A percentile compares a stretch with the other conserved stretches of the same genome.
Evolutionary conservation across 345 rosid species (phyloP).

Genomic region (Ailanthus altissimus): DNA sequence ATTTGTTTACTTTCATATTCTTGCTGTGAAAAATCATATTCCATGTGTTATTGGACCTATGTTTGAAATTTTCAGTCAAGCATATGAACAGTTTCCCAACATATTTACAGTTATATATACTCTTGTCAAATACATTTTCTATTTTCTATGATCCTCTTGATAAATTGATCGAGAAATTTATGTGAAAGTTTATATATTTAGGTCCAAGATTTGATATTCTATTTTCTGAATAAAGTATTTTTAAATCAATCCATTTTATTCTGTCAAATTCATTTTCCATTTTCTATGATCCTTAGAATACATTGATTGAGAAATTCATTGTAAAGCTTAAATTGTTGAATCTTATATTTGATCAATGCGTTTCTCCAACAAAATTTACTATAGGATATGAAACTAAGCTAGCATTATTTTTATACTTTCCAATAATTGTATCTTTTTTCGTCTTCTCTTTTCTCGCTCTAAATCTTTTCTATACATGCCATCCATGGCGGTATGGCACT

Average conservation of each 20-base stretch:
- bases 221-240: background rate
- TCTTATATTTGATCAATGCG: background rate
- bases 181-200: background rate
- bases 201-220: background rate
- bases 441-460: background rate
- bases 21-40: background rate
- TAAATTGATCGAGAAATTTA: background rate
- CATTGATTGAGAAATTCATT: background rate
- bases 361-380: background rate
- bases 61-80: background rate
- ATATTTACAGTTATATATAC: background rate
- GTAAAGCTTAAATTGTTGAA: background rate
- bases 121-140: constrained; percentile 4
- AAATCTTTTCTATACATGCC: background rate
- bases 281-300: background rate
- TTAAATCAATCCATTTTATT: background rate
- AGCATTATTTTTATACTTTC: too few species aligned
- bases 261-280: constrained; percentile 1
- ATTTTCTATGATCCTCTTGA: background rate
- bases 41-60: background rate
- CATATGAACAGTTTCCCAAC: background rate
- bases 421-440: background rate
- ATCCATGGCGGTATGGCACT: background rate
- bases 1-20: background rate
- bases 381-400: background rate